phyloP scores from a whole-genome alignment of 495 filamentous ascomycete species.

The Penicillium goetzii region DNA sequence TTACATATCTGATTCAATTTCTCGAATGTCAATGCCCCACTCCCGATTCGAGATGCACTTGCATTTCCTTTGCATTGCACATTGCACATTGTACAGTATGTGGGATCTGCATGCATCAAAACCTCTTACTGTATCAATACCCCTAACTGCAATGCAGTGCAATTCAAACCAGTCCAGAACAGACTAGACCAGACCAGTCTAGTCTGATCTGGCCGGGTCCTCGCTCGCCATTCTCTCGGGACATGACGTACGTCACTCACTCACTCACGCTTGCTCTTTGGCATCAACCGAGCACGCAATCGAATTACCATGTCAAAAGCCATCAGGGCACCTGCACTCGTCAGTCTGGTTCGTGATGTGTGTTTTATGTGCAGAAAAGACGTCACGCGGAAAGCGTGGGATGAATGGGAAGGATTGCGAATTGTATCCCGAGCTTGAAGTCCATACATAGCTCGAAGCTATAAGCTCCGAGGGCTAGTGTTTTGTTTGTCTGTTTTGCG shows the following conservation, averaged over 20 bases:
- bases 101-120: background rate
- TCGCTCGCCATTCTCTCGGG: background rate
- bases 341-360: background rate
- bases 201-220: background rate
- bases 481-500: background rate
- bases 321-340: constrained; percentile 55
- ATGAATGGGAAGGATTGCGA: background rate
- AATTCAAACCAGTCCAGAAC: background rate
- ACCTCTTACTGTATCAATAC: background rate
- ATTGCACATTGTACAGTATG: background rate
- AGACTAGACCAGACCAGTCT: background rate
- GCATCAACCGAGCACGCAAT: constrained; percentile 39
- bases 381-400: background rate
- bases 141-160: background rate
- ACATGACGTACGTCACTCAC: background rate
- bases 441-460: no score
- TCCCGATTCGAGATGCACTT: background rate
- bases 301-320: constrained; percentile 57
- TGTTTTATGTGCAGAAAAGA: constrained; percentile 9
- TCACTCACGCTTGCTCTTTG: constrained; percentile 43
- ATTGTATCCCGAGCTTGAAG: background rate
- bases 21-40: background rate
- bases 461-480: no score
- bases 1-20: background rate
- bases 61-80: background rate